Evolutionary conservation across 2,329 filamentous ascomycete genomes (phyloP).

Genomic region (Orbilia blumenaviensis): DNA sequence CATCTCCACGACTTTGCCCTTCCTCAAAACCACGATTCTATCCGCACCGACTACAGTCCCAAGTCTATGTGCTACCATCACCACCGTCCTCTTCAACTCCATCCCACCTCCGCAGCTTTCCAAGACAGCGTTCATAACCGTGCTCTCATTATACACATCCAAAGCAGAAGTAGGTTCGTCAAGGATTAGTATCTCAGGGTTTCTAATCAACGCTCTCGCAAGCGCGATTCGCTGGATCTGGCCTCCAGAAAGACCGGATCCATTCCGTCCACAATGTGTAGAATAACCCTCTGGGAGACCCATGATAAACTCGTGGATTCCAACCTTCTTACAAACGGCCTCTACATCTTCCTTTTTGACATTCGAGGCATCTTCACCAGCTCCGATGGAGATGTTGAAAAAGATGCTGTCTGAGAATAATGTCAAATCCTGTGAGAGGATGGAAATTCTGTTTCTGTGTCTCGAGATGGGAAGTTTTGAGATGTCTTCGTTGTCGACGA

Average conservation of each 20-base stretch:
- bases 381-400: conserved; percentile 69
- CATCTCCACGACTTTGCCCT: conserved; percentile 66
- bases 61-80: conserved; percentile 68
- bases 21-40: conserved; percentile 69
- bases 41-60: conserved; percentile 69
- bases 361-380: conserved; percentile 54
- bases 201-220: conserved; percentile 73
- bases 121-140: conserved; percentile 69
- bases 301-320: conserved; percentile 90
- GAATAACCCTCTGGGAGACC: conserved; percentile 86
- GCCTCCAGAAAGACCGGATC: conserved; percentile 80
- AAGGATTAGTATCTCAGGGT: conserved; percentile 73
- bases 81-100: conserved; percentile 77
- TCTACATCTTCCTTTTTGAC: conserved; percentile 51
- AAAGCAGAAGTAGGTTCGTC: conserved; percentile 79
- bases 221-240: conserved; percentile 83
- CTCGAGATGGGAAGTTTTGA: conserved; percentile 61
- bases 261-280: conserved; percentile 83
- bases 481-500: conserved; percentile 65
- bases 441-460: conserved; percentile 67
- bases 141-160: conserved; percentile 87
- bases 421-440: conserved; percentile 70
- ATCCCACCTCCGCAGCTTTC: conserved; percentile 70
- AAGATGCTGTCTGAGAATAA: conserved; percentile 68
- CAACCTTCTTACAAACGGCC: conserved; percentile 73